Evolutionary conservation across 768 basidiomycete genomes (phyloP).

Genomic region (Mycena chlorophos): DNA sequence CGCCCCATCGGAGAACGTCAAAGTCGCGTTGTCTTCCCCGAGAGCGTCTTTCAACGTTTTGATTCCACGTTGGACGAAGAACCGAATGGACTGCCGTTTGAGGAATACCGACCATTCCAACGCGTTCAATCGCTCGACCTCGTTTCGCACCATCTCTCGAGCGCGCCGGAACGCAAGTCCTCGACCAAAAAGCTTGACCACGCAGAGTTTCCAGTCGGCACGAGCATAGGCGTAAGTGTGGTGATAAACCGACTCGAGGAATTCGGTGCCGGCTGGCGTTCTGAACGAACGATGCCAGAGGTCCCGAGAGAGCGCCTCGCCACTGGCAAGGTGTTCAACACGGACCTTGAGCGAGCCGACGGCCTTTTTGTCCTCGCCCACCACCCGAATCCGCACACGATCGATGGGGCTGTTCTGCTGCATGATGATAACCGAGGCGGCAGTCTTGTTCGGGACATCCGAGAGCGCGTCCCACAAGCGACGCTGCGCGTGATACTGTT

Average conservation of each 20-base stretch:
- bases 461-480: slow-evolving; percentile 48
- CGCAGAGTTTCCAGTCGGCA: slow-evolving; percentile 44
- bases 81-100: slow-evolving; percentile 42
- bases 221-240: slow-evolving; percentile 46
- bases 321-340: slow-evolving; percentile 53
- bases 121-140: slow-evolving; percentile 50
- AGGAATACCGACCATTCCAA: slow-evolving; percentile 43
- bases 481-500: slow-evolving; percentile 54
- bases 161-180: slow-evolving; percentile 40
- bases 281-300: slow-evolving; percentile 53
- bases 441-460: slow-evolving; percentile 32
- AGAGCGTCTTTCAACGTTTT: slow-evolving; percentile 50
- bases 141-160: slow-evolving; percentile 43
- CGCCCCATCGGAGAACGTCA: slow-evolving; percentile 38
- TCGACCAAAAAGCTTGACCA: slow-evolving; percentile 49
- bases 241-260: slow-evolving; percentile 35
- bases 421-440: slow-evolving; percentile 32
- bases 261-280: slow-evolving; percentile 29
- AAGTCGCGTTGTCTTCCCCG: slow-evolving; percentile 54
- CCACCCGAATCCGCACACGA: slow-evolving; percentile 41
- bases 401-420: too few species aligned
- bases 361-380: slow-evolving; percentile 52
- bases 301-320: slow-evolving; percentile 44
- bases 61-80: slow-evolving; percentile 54
- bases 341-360: slow-evolving; percentile 60